Conservation (phyloP, 1,139 yeast species). For the Blastobotrys capitulatus region DNA sequence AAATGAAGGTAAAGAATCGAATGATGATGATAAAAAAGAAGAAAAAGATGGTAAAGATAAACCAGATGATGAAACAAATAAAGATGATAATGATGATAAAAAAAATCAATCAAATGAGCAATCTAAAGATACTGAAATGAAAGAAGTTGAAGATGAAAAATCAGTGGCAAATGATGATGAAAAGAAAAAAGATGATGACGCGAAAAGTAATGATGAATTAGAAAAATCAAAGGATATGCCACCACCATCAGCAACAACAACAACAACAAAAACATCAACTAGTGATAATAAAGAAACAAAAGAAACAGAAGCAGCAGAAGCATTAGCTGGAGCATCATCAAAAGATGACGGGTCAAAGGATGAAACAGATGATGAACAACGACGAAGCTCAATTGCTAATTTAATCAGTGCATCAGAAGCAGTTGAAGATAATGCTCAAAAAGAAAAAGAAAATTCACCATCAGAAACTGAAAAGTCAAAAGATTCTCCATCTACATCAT, state of each 20-base stretch:
- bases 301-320: constrained; percentile 1
- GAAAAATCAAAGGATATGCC: background rate
- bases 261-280: background rate
- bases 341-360: background rate
- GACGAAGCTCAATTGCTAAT: constrained; percentile 20
- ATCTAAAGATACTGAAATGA: constrained; percentile 2
- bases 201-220: background rate
- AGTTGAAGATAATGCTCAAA: constrained; percentile 10
- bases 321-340: constrained; percentile 1
- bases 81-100: constrained; percentile 9
- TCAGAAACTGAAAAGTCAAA: background rate
- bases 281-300: background rate
- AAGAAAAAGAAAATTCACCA: background rate
- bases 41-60: constrained; percentile 11
- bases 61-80: constrained; percentile 14
- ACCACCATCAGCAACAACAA: background rate
- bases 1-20: background rate
- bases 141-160: constrained; percentile 4
- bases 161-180: constrained; percentile 10
- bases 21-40: background rate
- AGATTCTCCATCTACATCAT: constrained; percentile 2
- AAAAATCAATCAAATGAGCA: background rate
- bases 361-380: background rate
- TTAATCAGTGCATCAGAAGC: constrained; percentile 17
- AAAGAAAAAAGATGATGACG: background rate